phyloP scores from a whole-genome alignment of 148 eudicot genomes.

The Chenopodium formosanum region DNA sequence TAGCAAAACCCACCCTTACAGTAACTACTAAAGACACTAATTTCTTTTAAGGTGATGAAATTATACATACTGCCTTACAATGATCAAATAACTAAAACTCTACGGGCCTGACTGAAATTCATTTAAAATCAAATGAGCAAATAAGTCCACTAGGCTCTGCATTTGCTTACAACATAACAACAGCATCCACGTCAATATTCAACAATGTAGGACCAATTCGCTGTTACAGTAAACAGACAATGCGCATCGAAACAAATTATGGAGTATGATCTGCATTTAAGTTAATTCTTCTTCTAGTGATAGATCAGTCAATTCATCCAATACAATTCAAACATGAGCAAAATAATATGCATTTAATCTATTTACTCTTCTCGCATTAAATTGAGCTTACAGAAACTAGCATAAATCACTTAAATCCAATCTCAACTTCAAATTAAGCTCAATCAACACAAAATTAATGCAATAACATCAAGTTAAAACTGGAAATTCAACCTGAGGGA shows the following conservation, averaged over 20 bases:
- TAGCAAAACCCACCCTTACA: not conserved
- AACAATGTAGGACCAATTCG: not conserved
- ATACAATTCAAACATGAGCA: not conserved
- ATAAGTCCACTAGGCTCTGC: not conserved
- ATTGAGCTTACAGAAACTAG: not conserved
- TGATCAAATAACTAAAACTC: not conserved
- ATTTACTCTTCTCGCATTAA: not conserved
- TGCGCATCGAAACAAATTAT: not conserved
- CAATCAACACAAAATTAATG: not conserved
- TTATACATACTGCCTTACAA: not conserved
- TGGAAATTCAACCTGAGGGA: constrained; percentile 65
- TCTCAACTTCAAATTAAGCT: not conserved
- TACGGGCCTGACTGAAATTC: too few relatives aligned
- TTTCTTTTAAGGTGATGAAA: not conserved
- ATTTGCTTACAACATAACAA: not conserved
- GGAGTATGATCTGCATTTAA: not conserved
- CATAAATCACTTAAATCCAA: not conserved
- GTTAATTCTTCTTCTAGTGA: not conserved
- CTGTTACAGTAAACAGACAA: not conserved
- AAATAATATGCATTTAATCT: not conserved
- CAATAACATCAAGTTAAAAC: not conserved
- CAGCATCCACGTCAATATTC: not conserved
- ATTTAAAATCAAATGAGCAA: not conserved
- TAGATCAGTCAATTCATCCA: not conserved
- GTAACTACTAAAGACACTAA: not conserved